Conservation (phyloP, 2,329 filamentous ascomycete genomes). For the Aspergillus ruber region DNA sequence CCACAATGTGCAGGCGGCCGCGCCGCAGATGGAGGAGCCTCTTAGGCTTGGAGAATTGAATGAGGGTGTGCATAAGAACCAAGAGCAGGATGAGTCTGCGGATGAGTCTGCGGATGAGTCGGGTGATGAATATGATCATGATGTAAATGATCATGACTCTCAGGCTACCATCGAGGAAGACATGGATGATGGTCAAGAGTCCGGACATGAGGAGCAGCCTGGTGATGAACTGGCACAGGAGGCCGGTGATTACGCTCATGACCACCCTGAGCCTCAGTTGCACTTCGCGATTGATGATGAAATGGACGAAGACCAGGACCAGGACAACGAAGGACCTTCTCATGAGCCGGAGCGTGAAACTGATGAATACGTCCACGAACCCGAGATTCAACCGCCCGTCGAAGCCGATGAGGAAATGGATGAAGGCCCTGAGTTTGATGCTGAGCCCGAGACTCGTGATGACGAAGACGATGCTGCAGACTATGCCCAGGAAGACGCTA, state of each 20-base stretch:
- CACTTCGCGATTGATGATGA: no score
- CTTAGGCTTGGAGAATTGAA: slow-evolving; percentile 1
- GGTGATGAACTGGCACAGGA: slow-evolving; percentile 1
- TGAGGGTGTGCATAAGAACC: slow-evolving; percentile 4
- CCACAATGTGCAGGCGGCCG: neutral
- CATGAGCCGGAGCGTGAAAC: neutral
- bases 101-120: no score
- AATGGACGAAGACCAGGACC: neutral
- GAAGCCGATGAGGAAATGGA: neutral
- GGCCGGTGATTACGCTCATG: neutral
- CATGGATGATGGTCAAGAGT: no score
- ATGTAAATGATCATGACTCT: no score
- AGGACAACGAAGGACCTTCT: neutral
- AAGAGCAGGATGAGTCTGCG: slow-evolving; percentile 5
- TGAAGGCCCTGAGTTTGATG: neutral
- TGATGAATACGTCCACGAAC: neutral
- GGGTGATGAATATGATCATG: no score
- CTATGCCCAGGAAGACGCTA: slow-evolving; percentile 2
- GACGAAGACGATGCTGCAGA: slow-evolving; percentile 1
- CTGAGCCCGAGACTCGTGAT: neutral
- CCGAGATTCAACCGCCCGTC: neutral
- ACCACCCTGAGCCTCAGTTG: no score
- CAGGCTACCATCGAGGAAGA: no score
- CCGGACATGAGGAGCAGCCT: slow-evolving; percentile 7
- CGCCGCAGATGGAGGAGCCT: neutral